Evolutionary conservation across 108 stramenopile genomes (phyloP), one percentile per base, ranked within the genome.

Genomic region (Aurantiochytrium sp.): DNA sequence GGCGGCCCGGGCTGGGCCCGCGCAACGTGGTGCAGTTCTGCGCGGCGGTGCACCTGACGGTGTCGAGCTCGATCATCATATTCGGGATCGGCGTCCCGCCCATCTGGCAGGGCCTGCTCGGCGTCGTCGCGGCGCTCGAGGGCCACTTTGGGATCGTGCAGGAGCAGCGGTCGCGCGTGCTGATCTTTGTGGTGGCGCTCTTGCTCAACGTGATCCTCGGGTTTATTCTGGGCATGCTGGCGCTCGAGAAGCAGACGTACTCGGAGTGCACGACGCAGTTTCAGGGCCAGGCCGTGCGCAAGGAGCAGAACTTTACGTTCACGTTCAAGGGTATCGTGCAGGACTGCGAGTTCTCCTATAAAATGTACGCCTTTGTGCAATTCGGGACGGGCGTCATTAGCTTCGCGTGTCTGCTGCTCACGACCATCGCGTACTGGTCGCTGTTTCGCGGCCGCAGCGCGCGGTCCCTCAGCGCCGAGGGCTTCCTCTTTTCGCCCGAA

Each of bases 291-390:
- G 73, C 73, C 30, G 73, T 81, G 6, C 73, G 73, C 2, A 81
- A 81, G 45, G 73, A 81, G 73, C 45, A 81, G 27, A 81, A 81
- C 24, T 81, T 81, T 48, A 81, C 73, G 39, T 48, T 81, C 24
- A 42, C 39, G 10, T 81, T 81, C 39, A 42, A 41, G 12, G 73
- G 73, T 21, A 48, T 39, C 73, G 45, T 81, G 45, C 39, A 81
- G 32, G 24, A 81, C 45, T 81, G 73, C 30, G 39, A 6, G 8
- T 81, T 81, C 45, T 81, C 73, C 2, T 81, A 81, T 24, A 15
- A 81, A 81, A 81, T 81, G 73, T 81, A 81, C 30, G 73, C 73
- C 2, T 81, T 22, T 42, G 73, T 81, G 45, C 73, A 81, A 24
- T 81, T 81, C 3, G 73, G 73, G 10, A 81, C 39, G 12, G 73